Percentiles rank a stretch among this genome's conserved stretches.
These are phyloP conservation scores for Alternaria postmessia DNA, from an alignment of 2,329 filamentous ascomycete genomes.

Conservation along the genomic window DNA sequence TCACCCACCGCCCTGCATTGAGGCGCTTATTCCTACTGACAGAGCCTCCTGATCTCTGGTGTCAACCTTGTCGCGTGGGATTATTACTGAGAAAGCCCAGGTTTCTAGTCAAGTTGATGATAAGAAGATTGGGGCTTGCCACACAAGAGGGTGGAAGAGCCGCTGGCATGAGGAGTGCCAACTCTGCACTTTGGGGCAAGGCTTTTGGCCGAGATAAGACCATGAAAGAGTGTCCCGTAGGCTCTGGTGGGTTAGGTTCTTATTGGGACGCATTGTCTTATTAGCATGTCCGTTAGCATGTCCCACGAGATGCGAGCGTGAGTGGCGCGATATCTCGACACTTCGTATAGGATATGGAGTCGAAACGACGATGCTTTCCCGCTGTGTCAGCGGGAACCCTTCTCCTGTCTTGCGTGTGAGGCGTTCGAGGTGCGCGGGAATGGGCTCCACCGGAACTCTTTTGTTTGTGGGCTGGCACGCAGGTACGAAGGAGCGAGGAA, in stretches of 20 bases:
- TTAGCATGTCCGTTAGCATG: background rate
- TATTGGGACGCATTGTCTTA: background rate
- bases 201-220: background rate
- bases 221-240: background rate
- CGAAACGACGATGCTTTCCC: background rate
- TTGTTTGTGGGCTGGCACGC: background rate
- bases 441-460: background rate
- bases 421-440: background rate
- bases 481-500: background rate
- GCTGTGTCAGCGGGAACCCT: background rate
- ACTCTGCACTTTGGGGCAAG: background rate
- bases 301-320: background rate
- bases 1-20: background rate
- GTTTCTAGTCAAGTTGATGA: background rate
- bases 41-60: background rate
- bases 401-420: background rate
- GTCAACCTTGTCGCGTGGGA: background rate
- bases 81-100: background rate
- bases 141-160: background rate
- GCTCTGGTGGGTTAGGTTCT: background rate
- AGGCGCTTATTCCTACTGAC: background rate
- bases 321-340: background rate
- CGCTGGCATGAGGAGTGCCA: background rate
- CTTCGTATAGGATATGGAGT: background rate
- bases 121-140: background rate